Conservation (phyloP, 1,284 basidiomycete species). For the Sporisorium iseilematis-ciliati region DNA sequence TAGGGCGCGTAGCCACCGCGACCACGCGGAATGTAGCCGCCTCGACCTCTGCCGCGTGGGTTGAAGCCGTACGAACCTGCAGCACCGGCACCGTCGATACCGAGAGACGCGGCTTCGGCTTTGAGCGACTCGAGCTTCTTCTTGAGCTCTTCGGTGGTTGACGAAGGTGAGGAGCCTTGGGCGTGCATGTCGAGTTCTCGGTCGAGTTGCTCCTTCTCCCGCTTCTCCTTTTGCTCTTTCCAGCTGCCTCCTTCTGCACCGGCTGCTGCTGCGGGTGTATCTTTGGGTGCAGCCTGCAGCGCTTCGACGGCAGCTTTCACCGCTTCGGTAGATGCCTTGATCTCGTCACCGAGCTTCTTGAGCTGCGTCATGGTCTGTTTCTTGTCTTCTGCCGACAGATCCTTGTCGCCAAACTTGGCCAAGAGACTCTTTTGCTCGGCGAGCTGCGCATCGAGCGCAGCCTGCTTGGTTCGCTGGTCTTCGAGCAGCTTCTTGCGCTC, state of each 20-base stretch:
- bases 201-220: slow-evolving; percentile 82
- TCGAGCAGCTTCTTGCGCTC: slow-evolving; percentile 71
- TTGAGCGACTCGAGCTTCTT: slow-evolving; percentile 84
- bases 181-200: slow-evolving; percentile 72
- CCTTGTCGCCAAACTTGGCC: slow-evolving; percentile 76
- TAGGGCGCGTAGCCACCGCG: slow-evolving; percentile 81
- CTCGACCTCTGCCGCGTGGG: slow-evolving; percentile 65
- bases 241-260: slow-evolving; percentile 70
- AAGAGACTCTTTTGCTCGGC: slow-evolving; percentile 90
- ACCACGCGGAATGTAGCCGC: slow-evolving; percentile 72
- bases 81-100: slow-evolving; percentile 74
- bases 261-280: slow-evolving; percentile 36
- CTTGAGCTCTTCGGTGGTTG: slow-evolving; percentile 79
- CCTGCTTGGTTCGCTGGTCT: slow-evolving; percentile 76
- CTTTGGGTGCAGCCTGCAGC: slow-evolving; percentile 63
- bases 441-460: slow-evolving; percentile 84
- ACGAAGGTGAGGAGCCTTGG: slow-evolving; percentile 71
- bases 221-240: slow-evolving; percentile 75
- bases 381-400: slow-evolving; percentile 80
- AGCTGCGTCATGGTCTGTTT: slow-evolving; percentile 82
- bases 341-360: slow-evolving; percentile 83
- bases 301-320: slow-evolving; percentile 69
- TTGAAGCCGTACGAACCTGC: slow-evolving; percentile 61
- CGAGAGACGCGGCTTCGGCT: slow-evolving; percentile 86
- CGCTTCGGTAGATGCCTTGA: slow-evolving; percentile 73